phyloP scores from a whole-genome alignment of 768 basidiomycete species.

The Tulasnella sp. region DNA sequence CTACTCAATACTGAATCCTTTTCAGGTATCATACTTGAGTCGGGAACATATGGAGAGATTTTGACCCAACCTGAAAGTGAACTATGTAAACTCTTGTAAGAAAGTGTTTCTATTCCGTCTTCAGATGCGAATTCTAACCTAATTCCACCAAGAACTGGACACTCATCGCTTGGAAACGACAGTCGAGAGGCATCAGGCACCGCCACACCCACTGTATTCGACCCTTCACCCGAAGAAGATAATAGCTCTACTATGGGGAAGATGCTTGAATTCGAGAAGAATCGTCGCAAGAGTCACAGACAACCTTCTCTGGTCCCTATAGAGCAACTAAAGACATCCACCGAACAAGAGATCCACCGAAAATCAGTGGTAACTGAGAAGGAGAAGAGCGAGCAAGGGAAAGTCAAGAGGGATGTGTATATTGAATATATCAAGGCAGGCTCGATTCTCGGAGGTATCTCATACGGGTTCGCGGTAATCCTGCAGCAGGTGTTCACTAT shows the following conservation, averaged over 20 bases:
- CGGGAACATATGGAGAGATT: conserved; percentile 48
- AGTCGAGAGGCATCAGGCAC: conserved; percentile 35
- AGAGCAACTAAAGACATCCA: conserved; percentile 17
- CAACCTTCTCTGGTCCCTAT: conserved; percentile 23
- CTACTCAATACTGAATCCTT: background rate
- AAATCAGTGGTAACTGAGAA: conserved; percentile 21
- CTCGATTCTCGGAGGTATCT: conserved; percentile 54
- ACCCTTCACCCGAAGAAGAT: background rate
- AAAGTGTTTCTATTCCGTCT: conserved; percentile 5
- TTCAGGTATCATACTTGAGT: conserved; percentile 56
- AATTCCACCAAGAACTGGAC: conserved; percentile 7
- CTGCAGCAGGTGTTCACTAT: conserved; percentile 48
- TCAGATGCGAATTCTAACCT: background rate
- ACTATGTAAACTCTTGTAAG: conserved; percentile 64
- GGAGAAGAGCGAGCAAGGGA: conserved; percentile 52
- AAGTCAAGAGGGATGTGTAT: conserved; percentile 69
- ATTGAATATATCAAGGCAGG: conserved; percentile 64
- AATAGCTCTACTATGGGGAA: background rate
- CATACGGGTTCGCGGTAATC: conserved; percentile 43
- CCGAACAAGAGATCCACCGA: background rate
- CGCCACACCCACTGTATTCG: conserved; percentile 33
- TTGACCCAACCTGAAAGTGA: conserved; percentile 49
- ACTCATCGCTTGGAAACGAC: background rate
- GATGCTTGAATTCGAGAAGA: conserved; percentile 10
- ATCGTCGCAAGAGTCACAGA: conserved; percentile 18